A percentile compares a stretch with the other conserved stretches of the same genome.
Evolutionary conservation across 2,329 filamentous ascomycete species (phyloP).

Genomic region (Sclerotinia subarctica): DNA sequence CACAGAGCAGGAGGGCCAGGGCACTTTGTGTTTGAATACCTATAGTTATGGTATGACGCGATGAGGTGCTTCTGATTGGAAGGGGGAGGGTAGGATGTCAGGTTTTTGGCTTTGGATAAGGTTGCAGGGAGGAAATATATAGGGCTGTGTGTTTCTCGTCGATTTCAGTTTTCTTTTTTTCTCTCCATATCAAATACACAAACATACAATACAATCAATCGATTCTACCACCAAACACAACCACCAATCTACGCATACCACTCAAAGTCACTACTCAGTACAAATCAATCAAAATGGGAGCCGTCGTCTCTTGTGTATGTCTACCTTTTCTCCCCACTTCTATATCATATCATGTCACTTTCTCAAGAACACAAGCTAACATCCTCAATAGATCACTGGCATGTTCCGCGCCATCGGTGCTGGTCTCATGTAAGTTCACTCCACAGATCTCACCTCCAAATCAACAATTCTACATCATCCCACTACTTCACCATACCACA

Average conservation of each 20-base stretch:
- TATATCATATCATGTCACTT: background rate
- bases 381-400: slow-evolving; percentile 33
- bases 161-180: background rate
- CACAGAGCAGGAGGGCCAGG: background rate
- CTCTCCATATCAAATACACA: slow-evolving; percentile 11
- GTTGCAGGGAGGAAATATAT: background rate
- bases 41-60: slow-evolving; percentile 16
- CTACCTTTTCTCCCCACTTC: background rate
- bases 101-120: background rate
- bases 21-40: background rate
- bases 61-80: background rate
- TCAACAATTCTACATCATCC: background rate
- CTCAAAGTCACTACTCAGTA: background rate
- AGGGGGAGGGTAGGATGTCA: background rate
- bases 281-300: slow-evolving; percentile 37
- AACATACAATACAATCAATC: background rate
- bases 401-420: slow-evolving; percentile 38
- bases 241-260: background rate
- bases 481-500: no score
- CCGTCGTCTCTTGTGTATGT: slow-evolving; percentile 41
- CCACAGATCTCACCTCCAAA: background rate
- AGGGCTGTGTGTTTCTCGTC: background rate
- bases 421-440: slow-evolving; percentile 35
- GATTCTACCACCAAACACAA: background rate
- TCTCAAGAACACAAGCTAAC: background rate